phyloP scores from a whole-genome alignment of 1,284 basidiomycete genomes.

The Naganishia sp. region DNA sequence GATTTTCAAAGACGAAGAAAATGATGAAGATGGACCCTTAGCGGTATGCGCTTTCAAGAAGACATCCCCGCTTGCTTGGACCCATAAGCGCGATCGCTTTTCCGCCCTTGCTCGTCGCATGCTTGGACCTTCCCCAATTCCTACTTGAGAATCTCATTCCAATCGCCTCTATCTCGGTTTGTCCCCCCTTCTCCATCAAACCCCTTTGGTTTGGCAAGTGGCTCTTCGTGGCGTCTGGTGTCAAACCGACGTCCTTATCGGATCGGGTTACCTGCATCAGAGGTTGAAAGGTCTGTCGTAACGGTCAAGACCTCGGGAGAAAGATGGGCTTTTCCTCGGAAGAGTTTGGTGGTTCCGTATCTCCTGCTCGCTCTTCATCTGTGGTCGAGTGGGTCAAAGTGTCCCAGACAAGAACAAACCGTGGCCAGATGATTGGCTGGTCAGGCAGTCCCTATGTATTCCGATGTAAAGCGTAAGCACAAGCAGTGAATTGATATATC shows the following conservation, averaged over 20 bases:
- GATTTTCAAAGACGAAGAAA: no score
- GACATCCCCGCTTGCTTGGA: no score
- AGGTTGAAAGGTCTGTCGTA: conserved; percentile 25
- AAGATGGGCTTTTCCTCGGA: conserved; percentile 16
- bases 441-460: no score
- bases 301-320: conserved; percentile 24
- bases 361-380: conserved; percentile 31
- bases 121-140: background rate
- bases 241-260: conserved; percentile 21
- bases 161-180: background rate
- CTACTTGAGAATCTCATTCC: background rate
- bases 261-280: conserved; percentile 27
- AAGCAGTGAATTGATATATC: background rate
- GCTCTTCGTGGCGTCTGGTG: conserved; percentile 23
- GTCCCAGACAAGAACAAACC: conserved; percentile 21
- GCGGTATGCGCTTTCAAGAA: no score
- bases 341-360: conserved; percentile 29
- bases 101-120: background rate
- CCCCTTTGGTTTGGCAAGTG: conserved; percentile 30
- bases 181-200: background rate
- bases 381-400: conserved; percentile 32
- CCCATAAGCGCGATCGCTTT: conserved; percentile 1
- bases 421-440: no score
- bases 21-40: background rate
- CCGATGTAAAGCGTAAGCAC: background rate